Base-by-base conservation (phyloP, 495 filamentous ascomycete genomes). In the Xylaria castorea region DNA sequence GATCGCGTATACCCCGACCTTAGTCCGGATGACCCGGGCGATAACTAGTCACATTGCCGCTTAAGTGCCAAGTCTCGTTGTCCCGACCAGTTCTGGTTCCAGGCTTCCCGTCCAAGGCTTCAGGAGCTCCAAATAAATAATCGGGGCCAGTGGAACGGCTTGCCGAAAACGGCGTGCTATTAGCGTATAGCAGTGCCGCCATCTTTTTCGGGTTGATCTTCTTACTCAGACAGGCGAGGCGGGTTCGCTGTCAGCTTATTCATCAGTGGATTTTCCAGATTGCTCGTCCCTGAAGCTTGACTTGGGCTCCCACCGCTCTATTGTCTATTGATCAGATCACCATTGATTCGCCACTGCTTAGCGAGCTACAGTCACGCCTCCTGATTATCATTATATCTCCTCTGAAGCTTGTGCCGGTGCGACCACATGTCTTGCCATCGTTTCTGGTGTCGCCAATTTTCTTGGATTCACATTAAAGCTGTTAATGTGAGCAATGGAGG, bases 191-290 rank as follows among this genome's bases (percentile, higher is more conserved):
- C 53, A 57, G 25, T 1, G 53, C 25, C 53, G 53, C 53, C 58
- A 61, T 18, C 11, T 67, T n/a, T 53, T 50, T 7, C 3, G 66
- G 66, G 20, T 20, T 34, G 36, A n/a, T 34, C 25, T 44, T 68
- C 66, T 68, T 68, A 68, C 48, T 55, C 50, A 68, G 30, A 27
- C 38, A 42, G 22, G n/a, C n/a, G n/a, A n/a, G n/a, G n/a, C n/a
- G n/a, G n/a, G 16, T 3, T 57, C 32, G 66, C 66, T 30, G 50
- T 68, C 66, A 68, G 66, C 66, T 68, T 68, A 68, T 68, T 36
- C 44, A 57, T 68, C 9, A 7, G 3, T 55, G 8, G 25, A 4
- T 36, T 36, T 67, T 34, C 18, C 63, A 50, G 25, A 50, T 50
- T 34, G 16, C 25, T 14, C 27, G 11, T 64, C 25, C n/a, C 30